Evolutionary conservation across 169 alveolate genomes (phyloP).

Genomic region (Eimeria maxima): DNA sequence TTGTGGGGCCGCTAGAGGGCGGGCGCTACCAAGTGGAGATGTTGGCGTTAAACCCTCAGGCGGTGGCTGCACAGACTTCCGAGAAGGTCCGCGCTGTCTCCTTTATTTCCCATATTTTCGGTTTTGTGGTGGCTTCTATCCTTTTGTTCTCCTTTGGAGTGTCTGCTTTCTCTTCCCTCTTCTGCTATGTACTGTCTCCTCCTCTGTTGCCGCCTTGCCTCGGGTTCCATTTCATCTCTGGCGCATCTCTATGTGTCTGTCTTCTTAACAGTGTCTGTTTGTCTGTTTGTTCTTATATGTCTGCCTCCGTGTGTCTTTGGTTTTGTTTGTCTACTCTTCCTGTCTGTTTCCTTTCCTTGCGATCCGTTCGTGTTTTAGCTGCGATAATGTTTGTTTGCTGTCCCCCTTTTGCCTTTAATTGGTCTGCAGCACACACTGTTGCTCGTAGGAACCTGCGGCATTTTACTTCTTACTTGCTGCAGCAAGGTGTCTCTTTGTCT

Average conservation of each 20-base stretch:
- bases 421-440: too few species aligned
- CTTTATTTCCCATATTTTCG: background rate
- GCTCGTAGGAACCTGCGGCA: background rate
- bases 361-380: too few species aligned
- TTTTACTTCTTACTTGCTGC: background rate
- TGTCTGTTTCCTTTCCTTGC: too few species aligned
- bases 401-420: too few species aligned
- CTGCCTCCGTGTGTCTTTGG: too few species aligned
- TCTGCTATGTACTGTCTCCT: background rate
- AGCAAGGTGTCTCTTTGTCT: too few species aligned
- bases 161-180: background rate
- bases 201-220: background rate
- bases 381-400: too few species aligned
- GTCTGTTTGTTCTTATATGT: too few species aligned
- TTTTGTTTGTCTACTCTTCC: too few species aligned
- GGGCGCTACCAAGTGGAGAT: constrained; percentile 65
- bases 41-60: constrained; percentile 28
- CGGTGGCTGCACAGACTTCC: background rate
- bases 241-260: too few species aligned
- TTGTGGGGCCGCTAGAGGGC: constrained; percentile 73
- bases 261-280: too few species aligned
- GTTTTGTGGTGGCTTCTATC: background rate
- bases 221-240: too few species aligned
- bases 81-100: constrained; percentile 8
- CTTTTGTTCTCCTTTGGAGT: background rate